phyloP scores from a whole-genome alignment of 352 stramenopile species.

The Pythium apleroticum region DNA sequence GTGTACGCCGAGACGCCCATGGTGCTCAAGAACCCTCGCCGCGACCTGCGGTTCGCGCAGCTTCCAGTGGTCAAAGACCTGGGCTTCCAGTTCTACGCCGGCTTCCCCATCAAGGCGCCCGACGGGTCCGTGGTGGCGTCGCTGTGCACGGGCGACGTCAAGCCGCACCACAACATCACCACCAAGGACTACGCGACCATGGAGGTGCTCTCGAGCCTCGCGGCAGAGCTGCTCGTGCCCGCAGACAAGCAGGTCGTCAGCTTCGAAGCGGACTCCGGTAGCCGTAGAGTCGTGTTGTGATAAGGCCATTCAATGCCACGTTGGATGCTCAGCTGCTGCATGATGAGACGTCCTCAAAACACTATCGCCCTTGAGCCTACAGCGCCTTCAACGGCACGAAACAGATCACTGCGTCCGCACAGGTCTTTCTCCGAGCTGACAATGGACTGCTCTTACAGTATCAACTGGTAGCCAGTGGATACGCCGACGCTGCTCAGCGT shows the following conservation, averaged over 20 bases:
- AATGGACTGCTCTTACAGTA: too few relatives aligned
- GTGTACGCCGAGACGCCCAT: constrained; percentile 62
- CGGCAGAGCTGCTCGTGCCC: constrained; percentile 35
- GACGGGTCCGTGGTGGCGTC: constrained; percentile 46
- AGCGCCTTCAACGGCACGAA: too few relatives aligned
- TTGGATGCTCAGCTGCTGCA: too few relatives aligned
- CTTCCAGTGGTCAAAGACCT: constrained; percentile 41
- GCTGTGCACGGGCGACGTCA: constrained; percentile 38
- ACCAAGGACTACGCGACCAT: constrained; percentile 71
- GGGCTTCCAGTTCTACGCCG: constrained; percentile 57
- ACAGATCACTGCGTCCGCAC: too few relatives aligned
- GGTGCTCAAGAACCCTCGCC: constrained; percentile 56
- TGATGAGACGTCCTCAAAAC: too few relatives aligned
- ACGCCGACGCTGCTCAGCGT: too few relatives aligned
- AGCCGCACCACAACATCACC: constrained; percentile 52
- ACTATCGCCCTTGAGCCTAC: too few relatives aligned
- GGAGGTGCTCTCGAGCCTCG: constrained; percentile 48
- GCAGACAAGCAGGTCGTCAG: background rate
- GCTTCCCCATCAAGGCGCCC: constrained; percentile 47
- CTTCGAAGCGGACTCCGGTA: too few relatives aligned
- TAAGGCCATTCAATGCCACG: too few relatives aligned
- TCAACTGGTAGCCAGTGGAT: too few relatives aligned
- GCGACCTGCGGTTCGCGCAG: constrained; percentile 56
- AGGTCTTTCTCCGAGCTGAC: too few relatives aligned
- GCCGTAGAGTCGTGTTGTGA: too few relatives aligned